Percentiles rank a stretch among this genome's conserved stretches.
Conservation (phyloP, 2,329 filamentous ascomycete species). For the Scedosporium boydii region DNA sequence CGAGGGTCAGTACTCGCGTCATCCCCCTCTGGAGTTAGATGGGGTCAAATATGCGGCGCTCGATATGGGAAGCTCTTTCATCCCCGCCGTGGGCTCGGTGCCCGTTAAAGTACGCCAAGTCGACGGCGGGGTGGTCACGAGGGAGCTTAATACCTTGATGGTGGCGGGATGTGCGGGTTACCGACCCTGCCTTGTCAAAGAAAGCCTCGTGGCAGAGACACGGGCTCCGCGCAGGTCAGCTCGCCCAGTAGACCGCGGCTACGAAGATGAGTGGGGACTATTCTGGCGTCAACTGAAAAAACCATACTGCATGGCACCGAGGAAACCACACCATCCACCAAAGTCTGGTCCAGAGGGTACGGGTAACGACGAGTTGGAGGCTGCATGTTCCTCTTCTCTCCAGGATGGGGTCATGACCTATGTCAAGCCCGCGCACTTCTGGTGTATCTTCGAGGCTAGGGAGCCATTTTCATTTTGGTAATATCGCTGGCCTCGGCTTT, state of each 20-base stretch:
- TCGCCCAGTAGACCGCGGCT: neutral
- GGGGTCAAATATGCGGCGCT: neutral
- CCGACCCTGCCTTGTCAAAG: neutral
- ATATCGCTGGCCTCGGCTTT: too few relatives aligned
- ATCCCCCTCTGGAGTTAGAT: neutral
- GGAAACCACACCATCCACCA: too few relatives aligned
- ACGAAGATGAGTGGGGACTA: neutral
- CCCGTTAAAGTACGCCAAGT: neutral
- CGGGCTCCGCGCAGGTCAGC: too few relatives aligned
- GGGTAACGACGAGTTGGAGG: too few relatives aligned
- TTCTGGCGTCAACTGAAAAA: too few relatives aligned
- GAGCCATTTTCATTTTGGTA: too few relatives aligned
- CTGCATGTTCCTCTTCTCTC: too few relatives aligned
- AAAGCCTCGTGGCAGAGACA: neutral
- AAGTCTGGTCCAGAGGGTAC: too few relatives aligned
- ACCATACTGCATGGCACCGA: too few relatives aligned
- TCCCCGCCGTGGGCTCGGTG: neutral
- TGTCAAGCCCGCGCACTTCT: neutral
- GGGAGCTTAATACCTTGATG: neutral
- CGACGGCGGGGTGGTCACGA: neutral
- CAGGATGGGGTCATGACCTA: neutral
- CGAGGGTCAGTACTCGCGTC: too few relatives aligned
- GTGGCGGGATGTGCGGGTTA: neutral
- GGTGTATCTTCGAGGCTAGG: neutral
- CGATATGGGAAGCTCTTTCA: neutral